These are phyloP conservation scores for Xylaria multiplex DNA, from an alignment of 2,329 filamentous ascomycete genomes.

Conservation along the genomic window DNA sequence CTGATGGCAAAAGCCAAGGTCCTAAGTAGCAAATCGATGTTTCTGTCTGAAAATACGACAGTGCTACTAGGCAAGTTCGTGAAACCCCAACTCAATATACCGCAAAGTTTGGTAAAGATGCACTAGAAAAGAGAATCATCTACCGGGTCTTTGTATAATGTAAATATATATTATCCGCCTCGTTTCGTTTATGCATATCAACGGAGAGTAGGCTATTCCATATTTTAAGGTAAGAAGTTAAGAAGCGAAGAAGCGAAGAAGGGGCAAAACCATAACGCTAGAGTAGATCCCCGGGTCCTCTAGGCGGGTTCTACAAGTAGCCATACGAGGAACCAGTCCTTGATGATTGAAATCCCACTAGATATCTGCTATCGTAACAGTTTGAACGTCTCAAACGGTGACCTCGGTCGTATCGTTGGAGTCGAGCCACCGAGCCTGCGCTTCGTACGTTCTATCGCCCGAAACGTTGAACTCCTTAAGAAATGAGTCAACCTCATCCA, in stretches of 20 bases:
- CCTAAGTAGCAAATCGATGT: too few species aligned
- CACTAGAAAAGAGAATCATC: too few species aligned
- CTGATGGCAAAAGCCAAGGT: background rate
- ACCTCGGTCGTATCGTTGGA: constrained; percentile 32
- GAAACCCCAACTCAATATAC: too few species aligned
- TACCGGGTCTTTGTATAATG: too few species aligned
- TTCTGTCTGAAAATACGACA: too few species aligned
- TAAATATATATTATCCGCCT: too few species aligned
- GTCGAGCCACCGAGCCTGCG: constrained; percentile 2
- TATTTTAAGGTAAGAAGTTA: background rate
- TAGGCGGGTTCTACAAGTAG: background rate
- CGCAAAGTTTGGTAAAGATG: too few species aligned
- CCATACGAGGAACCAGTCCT: background rate
- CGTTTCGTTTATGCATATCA: background rate
- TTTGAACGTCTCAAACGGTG: constrained; percentile 10
- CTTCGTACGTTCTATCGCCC: constrained; percentile 39
- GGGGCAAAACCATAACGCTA: background rate
- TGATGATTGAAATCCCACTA: background rate
- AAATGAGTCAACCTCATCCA: constrained; percentile 52
- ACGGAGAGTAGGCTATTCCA: background rate
- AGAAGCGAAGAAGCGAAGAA: background rate
- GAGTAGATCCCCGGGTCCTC: background rate
- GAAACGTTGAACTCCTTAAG: constrained; percentile 48
- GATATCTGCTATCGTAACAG: background rate
- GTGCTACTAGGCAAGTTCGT: too few species aligned